These are phyloP conservation scores for Domatiomyces catenatus DNA, from an alignment of 2,329 filamentous ascomycete species.

Conservation along the genomic window DNA sequence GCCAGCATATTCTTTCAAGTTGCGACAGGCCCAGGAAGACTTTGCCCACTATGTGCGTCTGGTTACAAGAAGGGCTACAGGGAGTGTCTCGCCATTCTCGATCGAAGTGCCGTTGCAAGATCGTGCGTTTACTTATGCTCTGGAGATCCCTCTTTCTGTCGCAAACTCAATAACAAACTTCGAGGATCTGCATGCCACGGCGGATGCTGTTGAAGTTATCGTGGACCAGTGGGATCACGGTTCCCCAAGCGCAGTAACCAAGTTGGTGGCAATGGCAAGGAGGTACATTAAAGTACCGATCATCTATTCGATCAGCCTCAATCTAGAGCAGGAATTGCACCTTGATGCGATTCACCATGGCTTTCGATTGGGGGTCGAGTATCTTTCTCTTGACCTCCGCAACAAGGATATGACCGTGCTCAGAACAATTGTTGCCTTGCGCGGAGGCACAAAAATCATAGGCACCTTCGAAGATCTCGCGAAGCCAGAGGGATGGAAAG, in stretches of 20 bases:
- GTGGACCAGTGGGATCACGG: slow-evolving; percentile 42
- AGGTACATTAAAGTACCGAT: slow-evolving; percentile 42
- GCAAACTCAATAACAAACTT: slow-evolving; percentile 27
- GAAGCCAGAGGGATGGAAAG: slow-evolving; percentile 7
- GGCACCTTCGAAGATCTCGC: slow-evolving; percentile 20
- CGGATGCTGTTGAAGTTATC: slow-evolving; percentile 45
- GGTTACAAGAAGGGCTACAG: slow-evolving; percentile 39
- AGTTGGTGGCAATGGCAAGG: slow-evolving; percentile 42
- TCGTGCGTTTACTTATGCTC: slow-evolving; percentile 33
- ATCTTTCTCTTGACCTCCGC: slow-evolving; percentile 25
- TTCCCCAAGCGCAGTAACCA: slow-evolving; percentile 35
- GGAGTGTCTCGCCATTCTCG: slow-evolving; percentile 45
- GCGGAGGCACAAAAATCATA: slow-evolving; percentile 28
- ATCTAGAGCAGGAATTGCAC: slow-evolving; percentile 16
- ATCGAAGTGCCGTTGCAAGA: slow-evolving; percentile 45
- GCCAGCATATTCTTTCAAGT: slow-evolving; percentile 32
- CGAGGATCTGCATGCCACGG: slow-evolving; percentile 40
- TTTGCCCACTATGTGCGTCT: slow-evolving; percentile 45
- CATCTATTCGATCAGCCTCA: slow-evolving; percentile 36
- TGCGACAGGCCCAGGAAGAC: slow-evolving; percentile 42
- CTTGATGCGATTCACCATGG: slow-evolving; percentile 23
- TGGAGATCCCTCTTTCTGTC: slow-evolving; percentile 25
- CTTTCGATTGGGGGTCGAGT: slow-evolving; percentile 27
- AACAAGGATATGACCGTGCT: slow-evolving; percentile 20
- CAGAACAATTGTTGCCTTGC: slow-evolving; percentile 17